phyloP scores from a whole-genome alignment of 768 basidiomycete species.

The Heimioporus sp. region DNA sequence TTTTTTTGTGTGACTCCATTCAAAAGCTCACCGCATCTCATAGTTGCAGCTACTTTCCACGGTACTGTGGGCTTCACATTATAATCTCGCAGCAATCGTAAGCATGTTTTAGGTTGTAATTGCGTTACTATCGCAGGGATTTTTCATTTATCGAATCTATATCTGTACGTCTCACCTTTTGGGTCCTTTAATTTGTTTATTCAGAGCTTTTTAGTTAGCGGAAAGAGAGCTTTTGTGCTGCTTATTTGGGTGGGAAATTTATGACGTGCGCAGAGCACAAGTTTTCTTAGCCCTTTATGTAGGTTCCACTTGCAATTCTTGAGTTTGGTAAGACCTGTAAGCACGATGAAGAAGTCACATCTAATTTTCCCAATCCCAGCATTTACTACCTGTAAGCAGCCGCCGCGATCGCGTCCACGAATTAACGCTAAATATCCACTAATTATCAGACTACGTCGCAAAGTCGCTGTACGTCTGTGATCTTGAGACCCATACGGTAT shows the following conservation, averaged over 20 bases:
- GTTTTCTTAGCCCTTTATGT: neutral
- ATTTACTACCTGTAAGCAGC: too few species aligned
- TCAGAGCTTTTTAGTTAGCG: neutral
- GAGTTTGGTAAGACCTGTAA: neutral
- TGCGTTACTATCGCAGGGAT: slow-evolving; percentile 3
- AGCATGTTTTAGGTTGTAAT: neutral
- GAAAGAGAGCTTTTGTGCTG: neutral
- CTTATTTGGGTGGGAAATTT: slow-evolving; percentile 1
- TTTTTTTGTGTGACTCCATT: neutral
- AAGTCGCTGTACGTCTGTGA: too few species aligned
- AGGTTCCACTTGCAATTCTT: neutral
- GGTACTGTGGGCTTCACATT: neutral
- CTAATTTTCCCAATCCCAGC: too few species aligned
- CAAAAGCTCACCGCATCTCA: too few species aligned
- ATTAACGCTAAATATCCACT: too few species aligned
- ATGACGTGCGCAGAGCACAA: slow-evolving; percentile 11
- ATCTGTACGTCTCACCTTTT: neutral
- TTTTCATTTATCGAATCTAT: slow-evolving; percentile 8
- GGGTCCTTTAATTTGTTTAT: neutral
- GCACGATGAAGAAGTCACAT: too few species aligned
- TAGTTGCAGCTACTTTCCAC: slow-evolving; percentile 1
- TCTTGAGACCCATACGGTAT: too few species aligned
- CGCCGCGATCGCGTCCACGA: too few species aligned
- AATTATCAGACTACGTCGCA: too few species aligned
- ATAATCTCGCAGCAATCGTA: neutral